Evolutionary conservation across 306 rosid species (phyloP), one percentile per base, ranked within the genome.

Genomic region (Canavalia ensiformis): DNA sequence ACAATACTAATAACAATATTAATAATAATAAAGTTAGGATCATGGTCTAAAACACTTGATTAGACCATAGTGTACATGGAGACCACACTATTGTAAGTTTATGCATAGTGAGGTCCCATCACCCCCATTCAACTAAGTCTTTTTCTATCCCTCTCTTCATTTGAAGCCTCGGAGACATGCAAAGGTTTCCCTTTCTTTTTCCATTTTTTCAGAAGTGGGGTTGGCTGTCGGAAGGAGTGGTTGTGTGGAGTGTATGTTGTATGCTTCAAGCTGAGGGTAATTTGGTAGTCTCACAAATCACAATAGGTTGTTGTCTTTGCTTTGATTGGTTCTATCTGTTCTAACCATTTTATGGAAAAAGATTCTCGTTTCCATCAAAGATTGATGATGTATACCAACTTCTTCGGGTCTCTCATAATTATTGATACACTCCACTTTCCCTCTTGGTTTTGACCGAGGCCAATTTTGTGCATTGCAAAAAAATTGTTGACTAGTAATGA

Each of bases 21-120:
- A 18, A 18, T 18, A 18, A 18, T 18, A 18, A 18, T 18, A 88
- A 88, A 83, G 89, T 76, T 64, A 63, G 62, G 68, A 75, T 60
- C 12, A 5, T 80, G 73, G 88, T 82, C 67, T 80, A 87, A 87
- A 85, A 70, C 83, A 82, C 74, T 86, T 91, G 81, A 88, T 91
- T 84, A 55, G 78, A 72, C 45, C 83, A 51, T 51, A 55, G 64
- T 74, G 76, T 82, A 69, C 68, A 86, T 87, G 84, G 81, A 75
- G 77, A 63, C 63, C 87, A 64, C 85, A 56, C 82, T 44, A 69
- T 70, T 68, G 57, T 64, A 77, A 56, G 85, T 7, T 62, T 65
- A 50, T 63, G 80, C 39, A n/a, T 74, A 72, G 74, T 72, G 87
- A 76, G 85, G 84, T 49, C 81, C 87, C 85, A 75, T 80, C 75